Percentiles rank a stretch among this genome's conserved stretches.
Evolutionary conservation across 306 rosid species (phyloP).

Genomic region (Prunus armeniaca): DNA sequence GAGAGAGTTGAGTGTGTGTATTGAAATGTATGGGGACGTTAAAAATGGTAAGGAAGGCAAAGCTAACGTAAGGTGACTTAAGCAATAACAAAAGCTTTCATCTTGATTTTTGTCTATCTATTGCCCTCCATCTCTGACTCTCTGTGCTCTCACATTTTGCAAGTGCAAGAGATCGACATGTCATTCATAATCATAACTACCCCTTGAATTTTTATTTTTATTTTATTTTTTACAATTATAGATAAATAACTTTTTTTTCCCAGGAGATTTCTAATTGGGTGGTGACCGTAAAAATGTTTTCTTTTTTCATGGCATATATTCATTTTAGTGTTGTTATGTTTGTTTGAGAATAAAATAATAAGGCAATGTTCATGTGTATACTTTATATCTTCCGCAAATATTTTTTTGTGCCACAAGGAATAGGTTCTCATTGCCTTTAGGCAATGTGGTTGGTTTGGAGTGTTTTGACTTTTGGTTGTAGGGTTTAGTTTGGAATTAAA

Average conservation of each 20-base stretch:
- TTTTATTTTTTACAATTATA: not conserved
- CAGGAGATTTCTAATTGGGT: not conserved
- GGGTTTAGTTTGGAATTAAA: not conserved
- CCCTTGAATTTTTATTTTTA: not conserved
- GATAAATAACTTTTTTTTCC: not conserved
- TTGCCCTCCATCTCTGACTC: not conserved
- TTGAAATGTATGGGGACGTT: conserved; percentile 1
- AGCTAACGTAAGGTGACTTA: conserved; percentile 34
- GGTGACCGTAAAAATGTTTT: not conserved
- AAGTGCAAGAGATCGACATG: not conserved
- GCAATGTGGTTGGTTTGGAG: conserved; percentile 14
- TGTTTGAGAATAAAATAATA: not conserved
- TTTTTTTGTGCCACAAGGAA: conserved; percentile 3
- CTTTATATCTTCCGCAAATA: not conserved
- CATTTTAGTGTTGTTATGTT: not conserved
- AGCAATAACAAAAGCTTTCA: conserved; percentile 6
- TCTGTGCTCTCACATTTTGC: not conserved
- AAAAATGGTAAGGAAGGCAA: not conserved
- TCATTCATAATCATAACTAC: not conserved
- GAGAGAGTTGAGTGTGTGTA: conserved; percentile 4
- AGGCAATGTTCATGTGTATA: not conserved
- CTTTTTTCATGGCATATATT: not conserved
- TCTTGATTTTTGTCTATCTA: not conserved
- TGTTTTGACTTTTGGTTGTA: conserved; percentile 2
- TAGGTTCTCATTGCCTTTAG: conserved; percentile 13